phyloP scores from a whole-genome alignment of 129 eudicot species.

The Saussurea involucrata region DNA sequence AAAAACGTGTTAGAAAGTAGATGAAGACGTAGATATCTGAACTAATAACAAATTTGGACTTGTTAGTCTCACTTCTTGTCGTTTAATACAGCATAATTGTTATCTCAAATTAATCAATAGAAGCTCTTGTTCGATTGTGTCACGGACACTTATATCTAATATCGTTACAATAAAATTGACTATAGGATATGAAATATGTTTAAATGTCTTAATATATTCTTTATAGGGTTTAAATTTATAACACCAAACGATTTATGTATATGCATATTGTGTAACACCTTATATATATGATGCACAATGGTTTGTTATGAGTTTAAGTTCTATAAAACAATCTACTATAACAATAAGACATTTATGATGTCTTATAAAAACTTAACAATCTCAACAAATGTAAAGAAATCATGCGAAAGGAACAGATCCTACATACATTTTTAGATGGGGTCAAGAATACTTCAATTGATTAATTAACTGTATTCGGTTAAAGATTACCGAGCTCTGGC shows the following conservation, averaged over 20 bases:
- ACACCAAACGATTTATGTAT: neutral
- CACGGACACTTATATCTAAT: neutral
- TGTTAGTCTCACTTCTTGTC: slow-evolving; percentile 2
- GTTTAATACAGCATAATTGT: neutral
- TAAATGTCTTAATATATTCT: neutral
- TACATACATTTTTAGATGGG: too few species aligned
- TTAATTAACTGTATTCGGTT: too few species aligned
- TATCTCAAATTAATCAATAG: neutral
- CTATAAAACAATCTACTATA: neutral
- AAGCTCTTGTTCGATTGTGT: neutral
- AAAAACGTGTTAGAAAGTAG: too few species aligned
- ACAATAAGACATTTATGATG: too few species aligned
- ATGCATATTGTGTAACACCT: neutral
- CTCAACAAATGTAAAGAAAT: too few species aligned
- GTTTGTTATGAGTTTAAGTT: neutral
- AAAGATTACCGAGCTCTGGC: too few species aligned
- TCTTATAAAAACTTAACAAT: too few species aligned
- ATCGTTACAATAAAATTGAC: neutral
- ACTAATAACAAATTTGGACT: slow-evolving; percentile 5
- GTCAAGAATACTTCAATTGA: too few species aligned
- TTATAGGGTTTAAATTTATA: neutral
- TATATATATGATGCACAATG: neutral
- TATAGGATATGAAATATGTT: neutral
- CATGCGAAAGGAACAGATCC: too few species aligned
- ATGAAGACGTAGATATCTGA: neutral